Base-by-base conservation (phyloP, 768 basidiomycete species). In the Lactarius psammicola region DNA sequence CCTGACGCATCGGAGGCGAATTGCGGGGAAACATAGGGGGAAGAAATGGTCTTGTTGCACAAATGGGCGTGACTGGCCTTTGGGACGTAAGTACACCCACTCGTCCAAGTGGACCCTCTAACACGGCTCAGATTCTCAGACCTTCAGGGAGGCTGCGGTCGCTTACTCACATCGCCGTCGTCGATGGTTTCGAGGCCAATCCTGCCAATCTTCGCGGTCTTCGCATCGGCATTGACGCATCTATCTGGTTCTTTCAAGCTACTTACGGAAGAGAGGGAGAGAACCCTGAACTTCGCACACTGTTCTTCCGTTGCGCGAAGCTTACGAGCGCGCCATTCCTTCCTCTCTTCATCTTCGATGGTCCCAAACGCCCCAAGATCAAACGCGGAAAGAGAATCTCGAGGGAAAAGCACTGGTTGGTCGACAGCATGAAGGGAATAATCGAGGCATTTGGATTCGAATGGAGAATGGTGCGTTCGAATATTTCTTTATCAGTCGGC, bases 331-430 rank as follows among this genome's bases (percentile, higher is more conserved):
- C 86, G 8, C 93, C 94, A 0, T 86, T 96, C 68, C 81, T 94
- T 13, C 93, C 93, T 0, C 81, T 97, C 13, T 95, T 96, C 74
- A 91, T 96, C 6, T 97, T 96, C 72, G 93, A 97, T 75, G 94
- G 94, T 0, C 90, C 91, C 0, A 84, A 87, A 66, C 84, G 94
- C 66, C 94, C 94, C 2, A 83, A 84, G 26, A 75, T 89, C 68
- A 97, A 97, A 77, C 83, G 89, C 38, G 87, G 87, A 2, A 90
- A 90, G 76, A 82, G 83, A 46, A 84, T 91, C 30, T 83, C 84
- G 44, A 83, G 82, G 44, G 81, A 83, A 9, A 78, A 75, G 54
- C 83, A 88, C 70, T 88, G 86, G 78, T 81, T 92, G 55, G 84
- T 85, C 6, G 83, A 85, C 38, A 88, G 88, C 3, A 89, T 90